Evolutionary conservation across 2,329 filamentous ascomycete genomes (phyloP), one percentile per base, ranked within the genome.

Genomic region (Grosmannia clavigera): DNA sequence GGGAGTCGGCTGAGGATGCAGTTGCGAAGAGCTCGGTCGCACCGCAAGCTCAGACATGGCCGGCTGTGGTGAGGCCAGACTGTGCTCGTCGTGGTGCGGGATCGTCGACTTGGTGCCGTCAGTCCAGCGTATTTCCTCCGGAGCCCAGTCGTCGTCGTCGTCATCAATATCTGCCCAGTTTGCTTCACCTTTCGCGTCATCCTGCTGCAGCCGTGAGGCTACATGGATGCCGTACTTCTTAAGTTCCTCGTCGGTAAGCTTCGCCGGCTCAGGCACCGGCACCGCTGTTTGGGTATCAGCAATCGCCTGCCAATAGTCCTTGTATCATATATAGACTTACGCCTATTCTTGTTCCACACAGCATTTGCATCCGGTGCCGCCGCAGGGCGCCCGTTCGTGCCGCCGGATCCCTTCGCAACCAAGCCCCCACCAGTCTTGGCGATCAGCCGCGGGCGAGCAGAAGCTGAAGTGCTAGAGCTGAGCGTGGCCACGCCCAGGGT

Each of bases 101-200:
- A 92, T 77, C 6, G 85, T 88, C 40, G 87, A 87, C 71, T 92
- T 92, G 56, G 89, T 94, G 59, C 89, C 89, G 71, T 95, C 90
- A 68, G 88, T 88, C 90, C 90, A 95, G 61, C 88, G 88, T 65
- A 94, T 90, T 58, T 87, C 84, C 64, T 94, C 88, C 2, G 89
- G 89, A 16, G 85, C 87, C 87, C 89, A 92, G 68, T 92, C 88
- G 46, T 94, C 90, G 67, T 92, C 88, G 64, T 94, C 89, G 61
- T 94, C 90, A 63, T 94, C 90, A 62, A 92, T 92, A 68, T 95
- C 90, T 29, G 89, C 90, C 90, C 90, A 95, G 70, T 92, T 92
- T 38, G 86, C 84, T 67, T 91, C 87, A 61, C 88, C 88, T 38
- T 64, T 63, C 58, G 78, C 72, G 69, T 91, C 88, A 65, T 92